Evolutionary conservation across 2,329 filamentous ascomycete genomes (phyloP), one percentile per base, ranked within the genome.

Genomic region (Aspergillus tanneri): DNA sequence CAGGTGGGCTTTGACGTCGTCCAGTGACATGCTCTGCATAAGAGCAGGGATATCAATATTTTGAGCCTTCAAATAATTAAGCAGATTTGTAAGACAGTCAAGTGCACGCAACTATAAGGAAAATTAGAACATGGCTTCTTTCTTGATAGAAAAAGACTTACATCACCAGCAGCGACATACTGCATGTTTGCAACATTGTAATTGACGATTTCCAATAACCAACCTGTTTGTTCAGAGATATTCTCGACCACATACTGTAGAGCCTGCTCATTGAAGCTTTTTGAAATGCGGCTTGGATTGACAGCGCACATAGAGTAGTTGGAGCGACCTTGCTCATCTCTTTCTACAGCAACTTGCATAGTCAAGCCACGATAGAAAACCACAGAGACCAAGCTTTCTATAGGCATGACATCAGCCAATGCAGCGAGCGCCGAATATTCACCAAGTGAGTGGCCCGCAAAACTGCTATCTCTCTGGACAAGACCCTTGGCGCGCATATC

Each of bases 221-320:
- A 99, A 52, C 86, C 86, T 5, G 93, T 97, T 70, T 90, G 86
- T 70, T 96, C 91, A 0, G 91, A 80, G 62, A 99, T 93, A 75
- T 90, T 96, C 79, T 90, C 89, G 19, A 97, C 92, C 28, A 99
- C 90, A 66, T 96, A 99, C 68, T 96, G 91, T 56, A 99, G 80
- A 34, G 93, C 93, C 70, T 93, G 88, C 75, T 99, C 93, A 75
- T 95, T 96, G 81, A 99, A 99, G 1, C 90, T 96, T 82, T 95
- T 96, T 66, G 89, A 95, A 71, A 99, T 96, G 57, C 93, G 86
- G 78, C 90, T 96, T 27, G 93, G 93, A 77, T 99, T 99, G 73
- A 99, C 92, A 48, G 93, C 93, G 71, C 92, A 96, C 93, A 99
- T 99, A 54, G 88, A 91, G 79, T 99, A 99, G 80, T 97, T 97